A percentile compares a stretch with the other conserved stretches of the same genome.
Conservation (phyloP, 768 basidiomycete species). For the Russula sp. region DNA sequence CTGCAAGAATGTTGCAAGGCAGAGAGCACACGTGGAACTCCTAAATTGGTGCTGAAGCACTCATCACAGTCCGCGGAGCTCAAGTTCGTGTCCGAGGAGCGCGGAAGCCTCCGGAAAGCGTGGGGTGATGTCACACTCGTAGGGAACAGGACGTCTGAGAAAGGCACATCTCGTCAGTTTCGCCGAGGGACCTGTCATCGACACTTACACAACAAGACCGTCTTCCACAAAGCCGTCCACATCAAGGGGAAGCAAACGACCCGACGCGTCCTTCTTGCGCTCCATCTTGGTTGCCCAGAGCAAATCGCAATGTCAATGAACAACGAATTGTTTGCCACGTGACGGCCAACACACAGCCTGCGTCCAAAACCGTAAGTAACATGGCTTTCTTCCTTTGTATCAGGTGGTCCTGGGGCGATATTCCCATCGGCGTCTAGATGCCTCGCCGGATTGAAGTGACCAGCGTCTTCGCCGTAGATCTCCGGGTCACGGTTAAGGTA, state of each 20-base stretch:
- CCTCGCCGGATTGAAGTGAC: constrained; percentile 28
- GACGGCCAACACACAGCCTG: constrained; percentile 28
- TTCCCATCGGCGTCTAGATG: constrained; percentile 23
- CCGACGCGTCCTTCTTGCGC: constrained; percentile 21
- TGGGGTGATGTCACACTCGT: constrained; percentile 21
- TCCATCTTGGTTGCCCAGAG: constrained; percentile 26
- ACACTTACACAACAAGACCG: constrained; percentile 29
- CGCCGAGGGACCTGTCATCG: background rate
- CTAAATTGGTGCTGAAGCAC: background rate
- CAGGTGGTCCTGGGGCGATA: constrained; percentile 24
- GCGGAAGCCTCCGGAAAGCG: constrained; percentile 25
- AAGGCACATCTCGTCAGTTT: background rate
- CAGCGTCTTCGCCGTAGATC: constrained; percentile 28
- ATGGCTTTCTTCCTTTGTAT: constrained; percentile 30
- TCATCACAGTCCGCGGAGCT: constrained; percentile 20
- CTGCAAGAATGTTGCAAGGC: too few relatives aligned
- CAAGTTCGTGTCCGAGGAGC: constrained; percentile 15
- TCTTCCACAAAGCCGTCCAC: constrained; percentile 30
- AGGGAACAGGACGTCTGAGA: constrained; percentile 26
- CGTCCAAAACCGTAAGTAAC: constrained; percentile 28
- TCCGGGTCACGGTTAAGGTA: constrained; percentile 27
- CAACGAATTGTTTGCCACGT: constrained; percentile 27
- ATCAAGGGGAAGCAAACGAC: constrained; percentile 17
- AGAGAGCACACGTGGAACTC: background rate
- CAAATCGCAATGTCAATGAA: constrained; percentile 27